Evolutionary conservation across 495 filamentous ascomycete species (phyloP), one percentile per base, ranked within the genome.

Genomic region (Tuber brumale): DNA sequence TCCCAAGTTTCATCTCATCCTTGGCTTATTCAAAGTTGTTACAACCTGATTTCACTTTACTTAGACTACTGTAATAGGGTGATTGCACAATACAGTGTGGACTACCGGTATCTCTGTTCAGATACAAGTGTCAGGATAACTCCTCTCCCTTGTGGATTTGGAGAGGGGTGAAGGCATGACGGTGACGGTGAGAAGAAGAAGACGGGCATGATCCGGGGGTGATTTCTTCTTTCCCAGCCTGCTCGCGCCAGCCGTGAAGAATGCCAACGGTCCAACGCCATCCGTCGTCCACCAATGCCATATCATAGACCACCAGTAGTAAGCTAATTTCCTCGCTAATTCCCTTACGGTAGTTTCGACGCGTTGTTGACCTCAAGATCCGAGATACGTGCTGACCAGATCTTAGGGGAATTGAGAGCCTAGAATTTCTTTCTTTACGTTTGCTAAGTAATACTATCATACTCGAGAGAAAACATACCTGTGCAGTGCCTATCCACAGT

Each of bases 391-490:
- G 27, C n/a, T 27, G 14, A n/a, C 51, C 12, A 5, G 57, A 35
- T 27, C 57, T 66, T 14, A 48, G 61, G 41, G 72, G 46, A 44
- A 41, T 73, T 41, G 70, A 72, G 66, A 76, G 78, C 57, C 76
- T 79, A 66, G 73, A 79, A 75, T 75, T 70, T 42, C 31, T 35
- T 48, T 10, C 10, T 45, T 61, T 31, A 45, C 2, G 31, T 70
- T 70, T 79, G 72, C 77, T 80, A 69, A 76, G 78, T 73, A 74
- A 79, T 79, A 46, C 23, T 35, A n/a, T n/a, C n/a, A n/a, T n/a
- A 18, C n/a, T 61, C n/a, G 9, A 61, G 51, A 31, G 3, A 61
- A 10, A 0, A 16, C 7, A 31, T 61, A 35, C 14, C 57, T 35
- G 14, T 6, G 18, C 16, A 19, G 44, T 18, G 18, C 16, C 4